Base-by-base conservation (phyloP, 768 basidiomycete genomes). In the Pulveroboletus sp. region DNA sequence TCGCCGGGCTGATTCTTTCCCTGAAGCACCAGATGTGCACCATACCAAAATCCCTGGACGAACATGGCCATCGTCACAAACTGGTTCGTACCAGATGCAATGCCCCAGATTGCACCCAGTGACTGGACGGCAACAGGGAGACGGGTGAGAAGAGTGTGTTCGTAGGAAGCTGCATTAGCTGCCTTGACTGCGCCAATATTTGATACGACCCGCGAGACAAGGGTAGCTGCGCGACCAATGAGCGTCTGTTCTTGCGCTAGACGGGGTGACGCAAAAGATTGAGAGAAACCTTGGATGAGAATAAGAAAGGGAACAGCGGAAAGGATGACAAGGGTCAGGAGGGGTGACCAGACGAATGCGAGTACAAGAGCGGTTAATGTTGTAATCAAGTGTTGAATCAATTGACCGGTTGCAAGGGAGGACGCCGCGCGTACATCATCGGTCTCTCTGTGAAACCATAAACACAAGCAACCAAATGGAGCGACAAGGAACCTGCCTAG, bases 1-100 rank as follows among this genome's bases (percentile, higher is more conserved):
- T 85, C 79, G 1, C 92, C 92, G 0, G 87, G 72, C 4, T 70
- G 70, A 45, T 81, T 75, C 52, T 75, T 80, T 14, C 87, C 88
- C 12, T 84, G 75, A n/a, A 82, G 70, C n/a, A 99, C 92, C 43
- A 97, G 78, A 62, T 87, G 85, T 3, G 87, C 78, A 12, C 94
- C 95, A 61, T 86, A 98, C 94, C 95, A 97, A 69, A 98, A 98
- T 0, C 86, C 94, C 61, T 93, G 87, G 8, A 98, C 92, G 69
- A 98, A 99, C 84, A 97, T 94, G 23, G 80, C 79, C 77, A 94
- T 85, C 59, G 87, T 80, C 49, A 87, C 75, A 63, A 97, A 94
- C 59, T 94, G 90, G 3, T 79, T 79, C 13, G 85, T 51, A 17
- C 80, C 87, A 2, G 76, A 69, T 5, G 84, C 82, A 31, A 83